These are phyloP conservation scores for Annona cherimola DNA, from an alignment of 164 flowering plant genomes.

Conservation along the genomic window DNA sequence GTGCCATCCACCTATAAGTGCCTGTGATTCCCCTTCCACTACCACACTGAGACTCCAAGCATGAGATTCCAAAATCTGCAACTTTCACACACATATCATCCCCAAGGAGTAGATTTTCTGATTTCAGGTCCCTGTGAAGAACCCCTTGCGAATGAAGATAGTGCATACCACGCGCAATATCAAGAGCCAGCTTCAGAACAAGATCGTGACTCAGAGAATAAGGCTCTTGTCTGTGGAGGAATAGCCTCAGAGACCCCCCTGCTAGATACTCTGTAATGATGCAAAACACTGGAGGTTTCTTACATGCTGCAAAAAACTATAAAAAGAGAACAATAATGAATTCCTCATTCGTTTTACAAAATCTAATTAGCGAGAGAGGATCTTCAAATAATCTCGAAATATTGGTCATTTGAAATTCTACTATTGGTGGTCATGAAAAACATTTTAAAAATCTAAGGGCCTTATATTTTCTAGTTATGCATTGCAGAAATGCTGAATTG, in stretches of 20 bases:
- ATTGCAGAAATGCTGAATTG: too few species aligned
- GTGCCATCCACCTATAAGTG: slow-evolving; percentile 99
- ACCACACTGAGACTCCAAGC: slow-evolving; percentile 83
- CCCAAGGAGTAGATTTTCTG: slow-evolving; percentile 82
- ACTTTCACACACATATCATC: slow-evolving; percentile 85
- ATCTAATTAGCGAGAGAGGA: not conserved
- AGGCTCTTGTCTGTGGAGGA: slow-evolving; percentile 88
- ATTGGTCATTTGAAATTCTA: too few species aligned
- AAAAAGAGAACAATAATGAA: not conserved
- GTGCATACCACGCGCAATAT: slow-evolving; percentile 88
- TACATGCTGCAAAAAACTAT: slow-evolving; percentile 96
- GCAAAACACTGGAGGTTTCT: slow-evolving; percentile 94
- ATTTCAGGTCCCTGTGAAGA: slow-evolving; percentile 91
- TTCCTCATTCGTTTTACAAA: not conserved
- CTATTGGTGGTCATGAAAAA: too few species aligned
- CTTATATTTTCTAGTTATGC: too few species aligned
- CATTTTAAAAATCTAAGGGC: too few species aligned
- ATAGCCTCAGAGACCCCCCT: slow-evolving; percentile 80
- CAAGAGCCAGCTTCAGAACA: slow-evolving; percentile 70
- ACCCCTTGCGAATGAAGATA: slow-evolving; percentile 85
- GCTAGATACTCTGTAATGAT: slow-evolving; percentile 88
- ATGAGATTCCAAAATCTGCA: slow-evolving; percentile 96
- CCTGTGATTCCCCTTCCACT: slow-evolving; percentile 84
- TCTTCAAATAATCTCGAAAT: not conserved
- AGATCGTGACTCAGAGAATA: slow-evolving; percentile 64